Evolutionary conservation across 257 asterid genomes (phyloP).

Genomic region (Salvia hispanica): DNA sequence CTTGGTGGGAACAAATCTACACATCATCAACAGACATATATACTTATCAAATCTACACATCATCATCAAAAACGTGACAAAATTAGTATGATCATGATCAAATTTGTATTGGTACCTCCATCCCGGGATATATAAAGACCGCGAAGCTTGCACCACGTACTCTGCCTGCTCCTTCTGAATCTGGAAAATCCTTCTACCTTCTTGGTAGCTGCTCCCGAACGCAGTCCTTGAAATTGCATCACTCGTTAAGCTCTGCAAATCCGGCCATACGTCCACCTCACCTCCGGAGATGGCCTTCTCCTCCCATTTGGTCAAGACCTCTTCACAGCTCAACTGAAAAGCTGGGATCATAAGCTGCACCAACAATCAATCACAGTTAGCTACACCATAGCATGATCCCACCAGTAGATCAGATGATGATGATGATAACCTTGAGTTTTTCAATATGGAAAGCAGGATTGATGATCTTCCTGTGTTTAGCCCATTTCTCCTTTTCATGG

Average conservation of each 20-base stretch:
- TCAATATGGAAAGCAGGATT: too few species aligned
- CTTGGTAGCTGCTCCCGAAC: conserved; percentile 61
- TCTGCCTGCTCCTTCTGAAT: conserved; percentile 47
- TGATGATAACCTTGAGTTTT: too few species aligned
- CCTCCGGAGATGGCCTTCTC: conserved; percentile 20
- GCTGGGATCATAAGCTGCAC: conserved; percentile 64
- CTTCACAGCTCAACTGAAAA: conserved; percentile 44
- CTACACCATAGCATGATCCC: too few species aligned
- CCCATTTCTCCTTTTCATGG: too few species aligned
- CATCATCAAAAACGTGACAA: too few species aligned
- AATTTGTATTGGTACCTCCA: conserved; percentile 36
- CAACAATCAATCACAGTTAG: too few species aligned
- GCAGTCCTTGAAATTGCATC: conserved; percentile 64
- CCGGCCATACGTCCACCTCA: conserved; percentile 62
- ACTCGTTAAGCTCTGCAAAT: conserved; percentile 42
- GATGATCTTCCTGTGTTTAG: too few species aligned
- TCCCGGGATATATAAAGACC: conserved; percentile 48
- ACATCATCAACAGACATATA: neutral
- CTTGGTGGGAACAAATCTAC: conserved; percentile 44
- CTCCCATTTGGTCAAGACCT: conserved; percentile 52
- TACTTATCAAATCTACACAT: too few species aligned
- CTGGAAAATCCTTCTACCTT: conserved; percentile 57
- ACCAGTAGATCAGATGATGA: too few species aligned
- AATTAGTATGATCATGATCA: too few species aligned
- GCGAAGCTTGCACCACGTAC: conserved; percentile 22